Evolutionary conservation across 495 filamentous ascomycete genomes (phyloP).

Genomic region (Penicillium cosmopolitanum): DNA sequence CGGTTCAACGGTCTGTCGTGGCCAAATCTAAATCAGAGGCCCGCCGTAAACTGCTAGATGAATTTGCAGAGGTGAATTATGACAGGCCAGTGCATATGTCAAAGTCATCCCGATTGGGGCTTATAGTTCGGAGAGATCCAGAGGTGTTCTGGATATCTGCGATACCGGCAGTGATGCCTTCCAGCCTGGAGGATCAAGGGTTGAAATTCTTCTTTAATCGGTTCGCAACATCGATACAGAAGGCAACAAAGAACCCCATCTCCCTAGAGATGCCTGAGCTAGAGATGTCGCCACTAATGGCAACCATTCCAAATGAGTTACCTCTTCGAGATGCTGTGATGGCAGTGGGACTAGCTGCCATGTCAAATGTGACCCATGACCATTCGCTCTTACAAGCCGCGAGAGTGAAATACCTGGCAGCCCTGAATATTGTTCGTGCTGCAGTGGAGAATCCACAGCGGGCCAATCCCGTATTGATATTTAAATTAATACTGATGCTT

Average conservation of each 20-base stretch:
- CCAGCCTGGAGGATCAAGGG: constrained; percentile 22
- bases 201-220: constrained; percentile 25
- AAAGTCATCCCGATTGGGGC: neutral
- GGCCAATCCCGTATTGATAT: constrained; percentile 15
- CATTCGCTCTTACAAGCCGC: constrained; percentile 20
- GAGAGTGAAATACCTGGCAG: constrained; percentile 26
- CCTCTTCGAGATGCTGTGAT: constrained; percentile 25
- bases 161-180: constrained; percentile 12
- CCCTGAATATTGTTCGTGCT: constrained; percentile 20
- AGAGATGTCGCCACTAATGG: constrained; percentile 10
- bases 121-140: constrained; percentile 5
- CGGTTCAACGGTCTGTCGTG: constrained; percentile 21
- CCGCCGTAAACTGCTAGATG: constrained; percentile 14
- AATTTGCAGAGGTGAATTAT: constrained; percentile 1
- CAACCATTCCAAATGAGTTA: constrained; percentile 4
- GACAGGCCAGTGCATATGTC: neutral
- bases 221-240: constrained; percentile 17
- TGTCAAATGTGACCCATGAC: constrained; percentile 30
- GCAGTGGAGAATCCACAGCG: constrained; percentile 21
- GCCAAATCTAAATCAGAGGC: constrained; percentile 20
- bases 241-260: neutral
- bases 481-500: constrained; percentile 28
- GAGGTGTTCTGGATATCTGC: neutral
- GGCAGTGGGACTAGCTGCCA: constrained; percentile 31
- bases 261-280: neutral